Percentiles rank a stretch among this genome's conserved stretches.
phyloP scores from a whole-genome alignment of 2,329 filamentous ascomycete genomes.

The Beauveria brongniartii region DNA sequence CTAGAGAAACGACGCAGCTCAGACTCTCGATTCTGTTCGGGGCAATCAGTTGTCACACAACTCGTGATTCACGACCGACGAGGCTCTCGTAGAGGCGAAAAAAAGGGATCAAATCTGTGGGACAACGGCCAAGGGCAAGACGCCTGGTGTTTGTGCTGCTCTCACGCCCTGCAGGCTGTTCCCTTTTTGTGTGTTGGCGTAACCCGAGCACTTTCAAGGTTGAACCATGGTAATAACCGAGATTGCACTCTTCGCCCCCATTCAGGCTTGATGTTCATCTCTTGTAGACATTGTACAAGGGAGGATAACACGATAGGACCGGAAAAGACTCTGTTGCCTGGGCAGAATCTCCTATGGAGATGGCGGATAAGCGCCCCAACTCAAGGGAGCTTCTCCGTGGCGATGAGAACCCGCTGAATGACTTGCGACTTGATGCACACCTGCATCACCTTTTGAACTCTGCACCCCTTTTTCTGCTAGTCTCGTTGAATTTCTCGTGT shows the following conservation, averaged over 20 bases:
- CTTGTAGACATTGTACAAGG: background rate
- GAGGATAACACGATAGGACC: background rate
- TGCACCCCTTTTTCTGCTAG: background rate
- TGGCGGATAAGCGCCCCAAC: background rate
- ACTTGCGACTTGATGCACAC: background rate
- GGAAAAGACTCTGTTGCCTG: background rate
- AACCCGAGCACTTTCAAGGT: background rate
- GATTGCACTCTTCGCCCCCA: background rate
- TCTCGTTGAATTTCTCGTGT: background rate
- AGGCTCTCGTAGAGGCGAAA: background rate
- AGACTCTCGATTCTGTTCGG: background rate
- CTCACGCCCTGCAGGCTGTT: background rate
- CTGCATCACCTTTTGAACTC: background rate
- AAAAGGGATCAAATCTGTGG: background rate
- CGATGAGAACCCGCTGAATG: background rate
- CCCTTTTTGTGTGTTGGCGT: background rate
- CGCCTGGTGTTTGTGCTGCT: background rate
- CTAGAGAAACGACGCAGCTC: background rate
- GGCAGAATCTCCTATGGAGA: background rate
- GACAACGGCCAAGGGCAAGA: background rate
- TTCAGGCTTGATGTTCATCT: background rate
- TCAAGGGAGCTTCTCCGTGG: background rate
- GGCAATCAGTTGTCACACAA: background rate
- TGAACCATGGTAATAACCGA: background rate
- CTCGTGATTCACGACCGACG: background rate